Conservation (phyloP, 1,284 basidiomycete species). For the Ceratobasidium sp. region DNA sequence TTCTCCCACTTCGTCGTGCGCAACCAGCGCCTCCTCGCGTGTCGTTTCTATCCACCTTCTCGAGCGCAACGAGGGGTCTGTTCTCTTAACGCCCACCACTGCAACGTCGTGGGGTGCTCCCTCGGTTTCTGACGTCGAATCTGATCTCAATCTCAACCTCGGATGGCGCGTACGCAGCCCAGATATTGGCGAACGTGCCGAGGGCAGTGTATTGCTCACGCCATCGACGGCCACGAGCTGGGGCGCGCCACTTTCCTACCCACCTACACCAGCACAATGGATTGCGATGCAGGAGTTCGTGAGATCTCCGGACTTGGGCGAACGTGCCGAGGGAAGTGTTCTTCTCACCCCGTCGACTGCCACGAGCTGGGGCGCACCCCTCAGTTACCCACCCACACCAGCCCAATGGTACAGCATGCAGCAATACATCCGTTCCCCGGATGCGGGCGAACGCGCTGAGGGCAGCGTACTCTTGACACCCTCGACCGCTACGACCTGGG, state of each 20-base stretch:
- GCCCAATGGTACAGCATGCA: conserved; percentile 53
- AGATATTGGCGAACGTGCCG: conserved; percentile 60
- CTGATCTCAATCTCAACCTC: conserved; percentile 8
- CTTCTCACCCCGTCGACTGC: conserved; percentile 63
- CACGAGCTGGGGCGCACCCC: conserved; percentile 53
- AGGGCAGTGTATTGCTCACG: conserved; percentile 59
- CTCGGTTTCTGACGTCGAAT: conserved; percentile 47
- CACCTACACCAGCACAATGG: conserved; percentile 46
- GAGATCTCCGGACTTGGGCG: conserved; percentile 59
- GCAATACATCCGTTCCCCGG: conserved; percentile 62
- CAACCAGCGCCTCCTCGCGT: conserved; percentile 48
- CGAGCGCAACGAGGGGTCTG: conserved; percentile 68
- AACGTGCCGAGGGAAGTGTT: conserved; percentile 70
- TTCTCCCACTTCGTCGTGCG: conserved; percentile 49
- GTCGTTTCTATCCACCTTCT: conserved; percentile 70
- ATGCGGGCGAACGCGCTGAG: conserved; percentile 59
- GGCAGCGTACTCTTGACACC: conserved; percentile 49
- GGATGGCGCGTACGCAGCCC: conserved; percentile 41
- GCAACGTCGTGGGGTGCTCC: conserved; percentile 65
- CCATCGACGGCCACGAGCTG: conserved; percentile 53
- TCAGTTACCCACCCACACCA: conserved; percentile 45
- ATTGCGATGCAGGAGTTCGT: conserved; percentile 43
- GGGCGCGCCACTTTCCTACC: conserved; percentile 48
- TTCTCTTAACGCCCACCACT: conserved; percentile 65
- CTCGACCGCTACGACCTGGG: conserved; percentile 63